These are phyloP conservation scores for Cytospora schulzeri DNA, from an alignment of 2,329 filamentous ascomycete species.

Conservation along the genomic window DNA sequence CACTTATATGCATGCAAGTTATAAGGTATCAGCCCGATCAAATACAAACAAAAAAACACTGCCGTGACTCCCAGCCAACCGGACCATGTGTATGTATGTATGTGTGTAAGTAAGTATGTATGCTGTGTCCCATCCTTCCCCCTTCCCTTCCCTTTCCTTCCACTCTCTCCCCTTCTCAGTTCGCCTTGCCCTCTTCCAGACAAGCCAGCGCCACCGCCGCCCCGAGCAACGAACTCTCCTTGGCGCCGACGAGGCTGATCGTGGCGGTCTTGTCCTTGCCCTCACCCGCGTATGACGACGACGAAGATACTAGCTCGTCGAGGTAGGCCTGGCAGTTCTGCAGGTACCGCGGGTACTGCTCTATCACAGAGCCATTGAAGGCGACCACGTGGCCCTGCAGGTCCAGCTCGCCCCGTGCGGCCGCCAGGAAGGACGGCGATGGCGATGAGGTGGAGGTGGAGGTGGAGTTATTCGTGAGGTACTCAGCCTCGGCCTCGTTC, in stretches of 20 bases:
- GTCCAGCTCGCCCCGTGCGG: conserved; percentile 49
- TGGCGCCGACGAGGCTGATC: conserved; percentile 67
- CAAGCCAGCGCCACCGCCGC: conserved; percentile 71
- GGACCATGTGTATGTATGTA: too few species aligned
- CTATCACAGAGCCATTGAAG: conserved; percentile 78
- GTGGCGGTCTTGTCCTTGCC: conserved; percentile 35
- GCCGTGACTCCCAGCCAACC: neutral
- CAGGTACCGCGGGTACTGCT: conserved; percentile 73
- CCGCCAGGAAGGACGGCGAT: conserved; percentile 40
- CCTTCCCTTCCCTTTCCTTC: neutral
- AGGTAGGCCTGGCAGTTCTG: conserved; percentile 64
- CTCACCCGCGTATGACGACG: conserved; percentile 37
- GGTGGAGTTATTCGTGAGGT: conserved; percentile 27
- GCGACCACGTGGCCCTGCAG: conserved; percentile 60
- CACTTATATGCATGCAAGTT: neutral
- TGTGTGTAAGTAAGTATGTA: too few species aligned
- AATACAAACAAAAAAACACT: too few species aligned
- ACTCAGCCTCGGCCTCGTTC: conserved; percentile 53
- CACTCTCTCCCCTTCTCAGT: conserved; percentile 14
- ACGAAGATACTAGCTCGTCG: conserved; percentile 53
- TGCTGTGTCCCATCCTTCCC: neutral
- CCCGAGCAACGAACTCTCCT: conserved; percentile 74
- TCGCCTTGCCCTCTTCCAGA: conserved; percentile 31
- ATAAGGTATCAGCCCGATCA: neutral
- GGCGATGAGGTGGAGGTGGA: conserved; percentile 6